A percentile compares a stretch with the other conserved stretches of the same genome.
Evolutionary conservation across 2,329 filamentous ascomycete species (phyloP).

Genomic region (Xylariaceae sp.): DNA sequence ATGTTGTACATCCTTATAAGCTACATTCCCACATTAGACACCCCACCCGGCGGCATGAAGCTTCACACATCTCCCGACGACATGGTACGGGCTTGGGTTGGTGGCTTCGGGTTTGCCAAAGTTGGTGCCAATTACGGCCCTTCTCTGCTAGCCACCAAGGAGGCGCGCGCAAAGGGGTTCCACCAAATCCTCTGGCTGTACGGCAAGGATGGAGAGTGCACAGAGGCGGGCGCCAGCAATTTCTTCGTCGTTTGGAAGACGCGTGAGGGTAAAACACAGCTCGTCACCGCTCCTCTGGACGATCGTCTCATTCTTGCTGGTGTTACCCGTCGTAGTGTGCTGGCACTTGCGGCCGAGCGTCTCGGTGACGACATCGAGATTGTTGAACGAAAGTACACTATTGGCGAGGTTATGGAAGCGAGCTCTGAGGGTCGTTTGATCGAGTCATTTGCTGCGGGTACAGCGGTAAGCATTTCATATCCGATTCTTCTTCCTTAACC

Average conservation of each 20-base stretch:
- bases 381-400: slow-evolving; percentile 77
- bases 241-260: slow-evolving; percentile 81
- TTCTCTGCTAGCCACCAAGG: slow-evolving; percentile 68
- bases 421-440: slow-evolving; percentile 68
- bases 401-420: slow-evolving; percentile 69
- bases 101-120: slow-evolving; percentile 88
- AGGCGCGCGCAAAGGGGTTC: slow-evolving; percentile 68
- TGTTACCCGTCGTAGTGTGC: slow-evolving; percentile 74
- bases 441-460: slow-evolving; percentile 83
- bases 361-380: slow-evolving; percentile 59
- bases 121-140: slow-evolving; percentile 93
- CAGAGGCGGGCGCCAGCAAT: slow-evolving; percentile 87
- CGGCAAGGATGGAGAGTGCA: slow-evolving; percentile 69
- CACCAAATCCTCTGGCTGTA: slow-evolving; percentile 95
- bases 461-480: slow-evolving; percentile 57
- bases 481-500: background rate
- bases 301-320: slow-evolving; percentile 83
- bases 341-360: slow-evolving; percentile 65
- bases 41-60: slow-evolving; percentile 55
- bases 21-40: slow-evolving; percentile 55
- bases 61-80: slow-evolving; percentile 76
- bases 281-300: slow-evolving; percentile 78
- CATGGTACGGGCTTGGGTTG: slow-evolving; percentile 86
- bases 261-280: slow-evolving; percentile 57
- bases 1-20: slow-evolving; percentile 76